phyloP scores from a whole-genome alignment of 2,329 filamentous ascomycete genomes.

The Stagonosporopsis tanaceti region DNA sequence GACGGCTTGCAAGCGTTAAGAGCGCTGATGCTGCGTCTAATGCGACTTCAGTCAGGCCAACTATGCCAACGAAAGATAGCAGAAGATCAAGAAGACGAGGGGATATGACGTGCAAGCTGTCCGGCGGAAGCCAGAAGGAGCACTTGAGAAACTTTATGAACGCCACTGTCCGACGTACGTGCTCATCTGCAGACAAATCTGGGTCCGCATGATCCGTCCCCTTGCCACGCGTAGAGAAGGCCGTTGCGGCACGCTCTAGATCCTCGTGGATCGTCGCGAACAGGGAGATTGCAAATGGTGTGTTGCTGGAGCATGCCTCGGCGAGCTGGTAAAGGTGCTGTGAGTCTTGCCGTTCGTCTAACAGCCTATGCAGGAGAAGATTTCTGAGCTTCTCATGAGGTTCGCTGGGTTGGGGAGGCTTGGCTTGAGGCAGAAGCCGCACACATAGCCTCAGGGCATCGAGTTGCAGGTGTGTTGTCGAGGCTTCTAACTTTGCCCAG shows the following conservation, averaged over 20 bases:
- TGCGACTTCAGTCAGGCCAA: slow-evolving; percentile 31
- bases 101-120: slow-evolving; percentile 30
- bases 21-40: slow-evolving; percentile 42
- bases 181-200: slow-evolving; percentile 10
- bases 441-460: slow-evolving; percentile 20
- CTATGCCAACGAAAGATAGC: slow-evolving; percentile 29
- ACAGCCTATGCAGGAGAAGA: slow-evolving; percentile 31
- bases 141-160: slow-evolving; percentile 42
- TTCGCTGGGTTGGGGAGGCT: neutral
- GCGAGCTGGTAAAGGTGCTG: slow-evolving; percentile 36
- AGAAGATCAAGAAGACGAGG: slow-evolving; percentile 26
- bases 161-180: slow-evolving; percentile 15
- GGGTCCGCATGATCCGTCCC: neutral
- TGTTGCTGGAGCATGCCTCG: slow-evolving; percentile 33
- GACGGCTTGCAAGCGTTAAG: slow-evolving; percentile 24
- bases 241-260: slow-evolving; percentile 1
- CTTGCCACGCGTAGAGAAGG: neutral
- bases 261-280: slow-evolving; percentile 23
- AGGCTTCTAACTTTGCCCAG: slow-evolving; percentile 28
- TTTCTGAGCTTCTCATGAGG: slow-evolving; percentile 21
- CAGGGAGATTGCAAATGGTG: slow-evolving; percentile 21
- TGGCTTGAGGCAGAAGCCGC: slow-evolving; percentile 8
- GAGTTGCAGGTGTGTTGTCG: slow-evolving; percentile 24
- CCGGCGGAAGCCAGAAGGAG: slow-evolving; percentile 41
- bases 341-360: slow-evolving; percentile 19